Evolutionary conservation across 495 filamentous ascomycete species (phyloP).

Genomic region (Neurospora sp.): DNA sequence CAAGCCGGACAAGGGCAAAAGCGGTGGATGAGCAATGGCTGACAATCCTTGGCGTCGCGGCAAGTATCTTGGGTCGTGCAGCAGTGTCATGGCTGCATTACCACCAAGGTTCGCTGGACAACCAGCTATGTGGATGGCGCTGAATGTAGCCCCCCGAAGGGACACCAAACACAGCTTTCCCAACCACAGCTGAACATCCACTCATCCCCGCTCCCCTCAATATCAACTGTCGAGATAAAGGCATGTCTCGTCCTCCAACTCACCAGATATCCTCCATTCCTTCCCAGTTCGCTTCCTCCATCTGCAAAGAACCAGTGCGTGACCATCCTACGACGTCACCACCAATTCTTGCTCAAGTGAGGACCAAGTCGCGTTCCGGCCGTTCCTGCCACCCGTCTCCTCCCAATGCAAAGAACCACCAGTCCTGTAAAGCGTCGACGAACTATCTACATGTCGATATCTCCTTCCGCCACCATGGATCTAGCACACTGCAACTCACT

Average conservation of each 20-base stretch:
- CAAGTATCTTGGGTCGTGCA: background rate
- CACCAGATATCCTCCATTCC: background rate
- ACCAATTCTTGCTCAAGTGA: background rate
- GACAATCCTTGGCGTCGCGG: background rate
- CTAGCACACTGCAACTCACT: background rate
- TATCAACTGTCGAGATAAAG: background rate
- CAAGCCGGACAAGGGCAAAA: background rate
- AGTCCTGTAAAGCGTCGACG: background rate
- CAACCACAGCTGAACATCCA: background rate
- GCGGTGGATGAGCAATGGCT: background rate
- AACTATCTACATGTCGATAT: background rate
- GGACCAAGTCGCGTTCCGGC: background rate
- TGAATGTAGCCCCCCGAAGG: background rate
- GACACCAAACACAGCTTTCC: background rate
- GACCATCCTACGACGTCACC: background rate
- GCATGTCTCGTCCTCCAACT: background rate
- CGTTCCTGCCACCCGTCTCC: background rate
- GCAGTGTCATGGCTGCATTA: background rate
- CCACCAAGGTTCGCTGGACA: background rate
- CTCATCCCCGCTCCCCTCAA: background rate
- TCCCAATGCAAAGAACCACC: background rate
- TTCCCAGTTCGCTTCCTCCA: background rate
- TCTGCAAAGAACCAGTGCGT: background rate
- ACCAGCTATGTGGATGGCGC: background rate
- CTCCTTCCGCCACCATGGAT: background rate